Percentiles rank a stretch among this genome's conserved stretches.
These are phyloP conservation scores for Dictyostelium brefeldianum DNA, from an alignment of 78 protist species.

Conservation along the genomic window DNA sequence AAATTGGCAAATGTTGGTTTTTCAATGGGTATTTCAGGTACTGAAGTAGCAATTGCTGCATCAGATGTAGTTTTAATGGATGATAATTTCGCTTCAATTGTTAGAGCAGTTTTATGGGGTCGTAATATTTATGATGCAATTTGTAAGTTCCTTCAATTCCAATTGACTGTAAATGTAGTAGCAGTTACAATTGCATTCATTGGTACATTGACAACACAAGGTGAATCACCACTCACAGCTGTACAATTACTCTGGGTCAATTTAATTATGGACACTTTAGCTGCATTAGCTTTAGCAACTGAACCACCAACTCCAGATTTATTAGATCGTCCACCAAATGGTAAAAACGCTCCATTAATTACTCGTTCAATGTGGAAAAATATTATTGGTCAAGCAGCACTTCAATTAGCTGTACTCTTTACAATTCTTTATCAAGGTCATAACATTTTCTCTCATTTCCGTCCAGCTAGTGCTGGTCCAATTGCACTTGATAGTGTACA, in stretches of 20 bases:
- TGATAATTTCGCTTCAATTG: constrained; percentile 97
- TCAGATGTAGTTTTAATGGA: constrained; percentile 96
- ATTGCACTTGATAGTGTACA: background rate
- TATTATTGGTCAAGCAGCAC: constrained; percentile 90
- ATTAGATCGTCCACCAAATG: constrained; percentile 93
- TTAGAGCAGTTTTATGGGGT: constrained; percentile 97
- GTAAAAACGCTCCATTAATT: constrained; percentile 42
- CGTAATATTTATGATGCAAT: constrained; percentile 96
- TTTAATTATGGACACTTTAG: constrained; percentile 99
- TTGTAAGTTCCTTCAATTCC: constrained; percentile 97
- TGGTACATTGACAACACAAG: constrained; percentile 80
- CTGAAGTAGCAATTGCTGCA: constrained; percentile 91
- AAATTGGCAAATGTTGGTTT: constrained; percentile 98
- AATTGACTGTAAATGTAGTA: constrained; percentile 96
- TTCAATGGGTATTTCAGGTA: constrained; percentile 98
- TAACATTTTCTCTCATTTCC: constrained; percentile 15
- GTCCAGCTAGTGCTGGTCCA: background rate
- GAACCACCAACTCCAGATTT: constrained; percentile 94
- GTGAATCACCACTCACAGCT: constrained; percentile 91
- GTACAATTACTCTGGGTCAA: constrained; percentile 99
- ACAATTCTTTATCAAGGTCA: constrained; percentile 68
- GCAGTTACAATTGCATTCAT: constrained; percentile 93
- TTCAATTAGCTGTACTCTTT: constrained; percentile 87
- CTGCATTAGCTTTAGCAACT: constrained; percentile 99
- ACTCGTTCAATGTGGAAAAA: constrained; percentile 89